A percentile compares a stretch with the other conserved stretches of the same genome.
phyloP scores from a whole-genome alignment of 1,284 basidiomycete genomes.

The Chondrostereum purpureum region DNA sequence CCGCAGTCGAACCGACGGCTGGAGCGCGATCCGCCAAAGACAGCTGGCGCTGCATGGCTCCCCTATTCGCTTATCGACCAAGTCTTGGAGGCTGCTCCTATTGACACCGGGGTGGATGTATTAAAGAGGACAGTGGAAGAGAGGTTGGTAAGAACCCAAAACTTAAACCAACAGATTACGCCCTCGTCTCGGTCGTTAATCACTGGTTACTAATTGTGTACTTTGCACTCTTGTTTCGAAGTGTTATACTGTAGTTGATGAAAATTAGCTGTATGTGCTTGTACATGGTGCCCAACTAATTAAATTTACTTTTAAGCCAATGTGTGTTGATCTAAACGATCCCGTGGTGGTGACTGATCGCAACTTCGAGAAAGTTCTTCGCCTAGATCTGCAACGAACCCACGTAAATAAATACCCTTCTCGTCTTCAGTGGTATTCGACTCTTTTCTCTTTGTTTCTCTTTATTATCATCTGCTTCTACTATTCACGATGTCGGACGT shows the following conservation, averaged over 20 bases:
- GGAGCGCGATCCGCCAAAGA: constrained; percentile 47
- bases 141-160: not conserved
- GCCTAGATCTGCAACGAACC: not conserved
- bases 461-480: too few species aligned
- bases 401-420: not conserved
- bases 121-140: not conserved
- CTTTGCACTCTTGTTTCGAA: too few species aligned
- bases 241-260: too few species aligned
- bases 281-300: too few species aligned
- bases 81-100: constrained; percentile 62
- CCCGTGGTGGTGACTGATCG: too few species aligned
- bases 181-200: not conserved
- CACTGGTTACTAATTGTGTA: not conserved
- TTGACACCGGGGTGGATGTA: not conserved
- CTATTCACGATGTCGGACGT: not conserved
- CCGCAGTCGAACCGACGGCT: constrained; percentile 53
- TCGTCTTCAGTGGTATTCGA: too few species aligned
- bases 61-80: constrained; percentile 87
- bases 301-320: too few species aligned
- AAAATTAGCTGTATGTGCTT: too few species aligned
- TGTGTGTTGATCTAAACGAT: too few species aligned
- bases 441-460: not conserved
- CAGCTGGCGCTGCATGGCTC: constrained; percentile 63
- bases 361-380: not conserved
- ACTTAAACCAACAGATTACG: not conserved